Percentiles rank a stretch among this genome's conserved stretches.
These are phyloP conservation scores for Pseudocercospora vitis DNA, from an alignment of 2,329 filamentous ascomycete genomes.

Conservation along the genomic window DNA sequence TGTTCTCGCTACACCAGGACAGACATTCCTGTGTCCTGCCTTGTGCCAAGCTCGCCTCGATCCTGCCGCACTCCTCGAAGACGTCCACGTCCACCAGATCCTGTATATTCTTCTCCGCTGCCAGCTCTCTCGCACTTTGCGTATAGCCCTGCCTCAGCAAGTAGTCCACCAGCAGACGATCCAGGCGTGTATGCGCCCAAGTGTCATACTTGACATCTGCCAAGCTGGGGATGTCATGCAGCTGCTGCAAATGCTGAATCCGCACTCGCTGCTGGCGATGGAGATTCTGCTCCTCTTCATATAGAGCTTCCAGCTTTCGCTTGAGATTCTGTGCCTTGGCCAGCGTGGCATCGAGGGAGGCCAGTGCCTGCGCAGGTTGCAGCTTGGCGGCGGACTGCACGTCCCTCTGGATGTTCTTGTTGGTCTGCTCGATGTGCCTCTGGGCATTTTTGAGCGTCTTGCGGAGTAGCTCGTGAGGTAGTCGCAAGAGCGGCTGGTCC, in stretches of 20 bases:
- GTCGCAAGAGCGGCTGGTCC: slow-evolving; percentile 88
- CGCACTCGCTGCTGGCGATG: slow-evolving; percentile 75
- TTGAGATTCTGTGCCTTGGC: slow-evolving; percentile 81
- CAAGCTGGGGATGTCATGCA: slow-evolving; percentile 76
- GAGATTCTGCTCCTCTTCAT: slow-evolving; percentile 76
- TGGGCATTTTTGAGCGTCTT: slow-evolving; percentile 91
- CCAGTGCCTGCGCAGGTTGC: slow-evolving; percentile 61
- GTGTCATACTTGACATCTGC: slow-evolving; percentile 91
- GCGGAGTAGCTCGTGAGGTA: slow-evolving; percentile 87
- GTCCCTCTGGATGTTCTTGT: slow-evolving; percentile 59
- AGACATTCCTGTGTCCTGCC: slow-evolving; percentile 76
- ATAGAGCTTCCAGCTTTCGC: slow-evolving; percentile 74
- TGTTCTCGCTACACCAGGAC: slow-evolving; percentile 90
- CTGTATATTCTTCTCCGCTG: slow-evolving; percentile 71
- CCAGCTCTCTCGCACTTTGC: slow-evolving; percentile 72
- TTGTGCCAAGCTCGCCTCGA: slow-evolving; percentile 67
- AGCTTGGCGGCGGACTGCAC: slow-evolving; percentile 53
- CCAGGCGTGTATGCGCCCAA: slow-evolving; percentile 80
- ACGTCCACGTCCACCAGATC: slow-evolving; percentile 86
- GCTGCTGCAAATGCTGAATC: slow-evolving; percentile 74
- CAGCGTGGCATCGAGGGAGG: slow-evolving; percentile 81
- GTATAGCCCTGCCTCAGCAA: slow-evolving; percentile 80
- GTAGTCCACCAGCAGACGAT: slow-evolving; percentile 89
- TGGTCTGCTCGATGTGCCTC: slow-evolving; percentile 71
- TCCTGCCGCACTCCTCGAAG: slow-evolving; percentile 77